Evolutionary conservation across 139 green algal genomes (phyloP), one percentile per base, ranked within the genome.

Genomic region (Closterium sp.): DNA sequence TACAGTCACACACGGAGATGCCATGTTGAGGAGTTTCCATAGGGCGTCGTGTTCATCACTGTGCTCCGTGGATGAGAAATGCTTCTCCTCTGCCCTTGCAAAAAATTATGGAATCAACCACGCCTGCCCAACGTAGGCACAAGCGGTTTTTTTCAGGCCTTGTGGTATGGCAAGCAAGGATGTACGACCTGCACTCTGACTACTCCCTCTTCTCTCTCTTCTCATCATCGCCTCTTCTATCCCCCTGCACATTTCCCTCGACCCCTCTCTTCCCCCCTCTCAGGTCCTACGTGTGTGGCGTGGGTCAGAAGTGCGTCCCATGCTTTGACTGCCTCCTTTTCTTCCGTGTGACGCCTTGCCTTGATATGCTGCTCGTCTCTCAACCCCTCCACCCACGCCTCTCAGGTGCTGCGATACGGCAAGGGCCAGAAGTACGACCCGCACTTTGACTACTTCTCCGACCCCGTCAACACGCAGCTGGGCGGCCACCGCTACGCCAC

Each of bases 391-490:
- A n/a, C n/a, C 43, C 43, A 69, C 43, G 12, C 12, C 43, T 25
- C 43, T 69, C 43, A 69, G 43, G 43, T 69, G 0, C 43, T 69
- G 90, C 95, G 95, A 86, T 98, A 98, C 92, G 84, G 95, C 10
- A 87, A 96, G 28, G 96, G 96, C 3, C 95, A 98, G 92, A 97
- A 98, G 90, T 98, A 98, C 92, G 95, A 97, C 86, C 91, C 96
- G 0, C 97, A 98, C 92, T 95, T 94, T n/a, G 97, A 98, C 96
- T 97, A 95, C 92, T 98, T 98, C 94, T 92, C 96, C 43, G 96
- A 98, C 88, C 19, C 93, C 9, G 43, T 95, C 33, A 98, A 98
- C 96, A 87, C 85, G n/a, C 93, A 95, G 66, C 86, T 94, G 4
- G 97, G 97, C 30, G 97, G 97, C 19, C 96, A 98, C 88, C 94